These are phyloP conservation scores for Phytophthora sojae DNA, from an alignment of 352 stramenopile genomes.

Conservation along the genomic window DNA sequence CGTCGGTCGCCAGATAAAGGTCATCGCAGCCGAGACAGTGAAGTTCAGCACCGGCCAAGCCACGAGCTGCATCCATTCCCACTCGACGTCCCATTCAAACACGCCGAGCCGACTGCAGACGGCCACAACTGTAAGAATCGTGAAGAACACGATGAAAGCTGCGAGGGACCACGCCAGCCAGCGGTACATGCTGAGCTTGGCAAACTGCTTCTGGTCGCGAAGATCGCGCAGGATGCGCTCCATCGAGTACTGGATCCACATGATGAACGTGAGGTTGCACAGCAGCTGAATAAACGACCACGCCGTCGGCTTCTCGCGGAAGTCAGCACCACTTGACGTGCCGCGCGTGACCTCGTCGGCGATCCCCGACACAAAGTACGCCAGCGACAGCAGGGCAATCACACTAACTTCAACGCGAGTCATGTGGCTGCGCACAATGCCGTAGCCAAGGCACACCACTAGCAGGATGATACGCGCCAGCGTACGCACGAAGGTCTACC, in stretches of 20 bases:
- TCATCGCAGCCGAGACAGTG: conserved; percentile 88
- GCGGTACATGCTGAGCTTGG: conserved; percentile 92
- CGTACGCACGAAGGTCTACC: conserved; percentile 79
- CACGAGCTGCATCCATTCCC: conserved; percentile 93
- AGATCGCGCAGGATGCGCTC: conserved; percentile 86
- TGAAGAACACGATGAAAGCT: conserved; percentile 92
- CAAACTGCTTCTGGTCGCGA: conserved; percentile 88
- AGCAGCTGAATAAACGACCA: conserved; percentile 89
- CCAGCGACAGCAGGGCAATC: conserved; percentile 69
- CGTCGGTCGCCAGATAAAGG: conserved; percentile 90
- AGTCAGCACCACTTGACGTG: conserved; percentile 81
- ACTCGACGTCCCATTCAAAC: conserved; percentile 92
- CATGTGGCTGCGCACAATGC: conserved; percentile 82
- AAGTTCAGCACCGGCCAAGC: conserved; percentile 93
- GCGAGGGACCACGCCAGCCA: conserved; percentile 80
- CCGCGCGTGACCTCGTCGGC: conserved; percentile 80
- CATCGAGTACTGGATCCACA: conserved; percentile 92
- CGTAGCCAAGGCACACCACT: conserved; percentile 92
- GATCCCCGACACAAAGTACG: conserved; percentile 82
- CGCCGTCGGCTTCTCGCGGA: conserved; percentile 77
- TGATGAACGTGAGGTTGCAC: conserved; percentile 91
- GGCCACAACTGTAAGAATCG: conserved; percentile 80
- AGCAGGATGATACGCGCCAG: conserved; percentile 87
- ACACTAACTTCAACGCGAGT: conserved; percentile 56
- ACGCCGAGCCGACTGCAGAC: conserved; percentile 84